These are phyloP conservation scores for Raffaelea arxii DNA, from an alignment of 2,329 filamentous ascomycete species.

Conservation along the genomic window DNA sequence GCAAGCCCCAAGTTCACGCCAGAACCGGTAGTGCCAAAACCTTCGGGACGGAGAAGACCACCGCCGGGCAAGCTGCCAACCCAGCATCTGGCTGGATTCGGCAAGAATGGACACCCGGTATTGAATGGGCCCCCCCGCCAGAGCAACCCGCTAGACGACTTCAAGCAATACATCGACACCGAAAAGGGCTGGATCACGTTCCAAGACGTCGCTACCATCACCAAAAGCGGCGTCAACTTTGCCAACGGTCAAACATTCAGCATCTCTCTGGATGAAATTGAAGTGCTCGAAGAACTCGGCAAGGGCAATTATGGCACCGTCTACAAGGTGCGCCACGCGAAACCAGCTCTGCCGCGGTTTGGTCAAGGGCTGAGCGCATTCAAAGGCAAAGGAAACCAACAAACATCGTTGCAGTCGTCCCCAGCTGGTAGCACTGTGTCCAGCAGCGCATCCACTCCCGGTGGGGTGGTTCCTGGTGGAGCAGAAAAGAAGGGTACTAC, in stretches of 20 bases:
- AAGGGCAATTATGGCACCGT: constrained; percentile 99
- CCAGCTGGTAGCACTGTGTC: not conserved
- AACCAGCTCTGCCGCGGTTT: constrained; percentile 48
- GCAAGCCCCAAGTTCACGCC: no score
- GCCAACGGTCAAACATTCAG: constrained; percentile 80
- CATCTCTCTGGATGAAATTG: constrained; percentile 92
- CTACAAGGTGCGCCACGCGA: constrained; percentile 86
- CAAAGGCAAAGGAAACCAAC: no score
- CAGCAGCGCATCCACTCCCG: constrained; percentile 6
- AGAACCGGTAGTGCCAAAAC: no score
- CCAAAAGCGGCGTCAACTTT: constrained; percentile 84
- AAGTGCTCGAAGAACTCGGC: constrained; percentile 84
- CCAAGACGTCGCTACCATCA: constrained; percentile 83
- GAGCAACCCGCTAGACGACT: constrained; percentile 48
- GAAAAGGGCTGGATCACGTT: constrained; percentile 89
- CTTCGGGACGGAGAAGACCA: no score
- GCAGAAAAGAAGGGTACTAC: constrained; percentile 37
- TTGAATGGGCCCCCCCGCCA: constrained; percentile 28
- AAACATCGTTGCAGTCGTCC: not conserved
- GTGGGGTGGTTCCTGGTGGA: no score
- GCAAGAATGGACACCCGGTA: constrained; percentile 26
- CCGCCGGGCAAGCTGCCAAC: constrained; percentile 34
- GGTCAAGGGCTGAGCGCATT: constrained; percentile 45
- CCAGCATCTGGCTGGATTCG: constrained; percentile 22
- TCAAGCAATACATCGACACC: constrained; percentile 76